phyloP scores from a whole-genome alignment of 1,139 yeast genomes.

The Yamadazyma oceani region DNA sequence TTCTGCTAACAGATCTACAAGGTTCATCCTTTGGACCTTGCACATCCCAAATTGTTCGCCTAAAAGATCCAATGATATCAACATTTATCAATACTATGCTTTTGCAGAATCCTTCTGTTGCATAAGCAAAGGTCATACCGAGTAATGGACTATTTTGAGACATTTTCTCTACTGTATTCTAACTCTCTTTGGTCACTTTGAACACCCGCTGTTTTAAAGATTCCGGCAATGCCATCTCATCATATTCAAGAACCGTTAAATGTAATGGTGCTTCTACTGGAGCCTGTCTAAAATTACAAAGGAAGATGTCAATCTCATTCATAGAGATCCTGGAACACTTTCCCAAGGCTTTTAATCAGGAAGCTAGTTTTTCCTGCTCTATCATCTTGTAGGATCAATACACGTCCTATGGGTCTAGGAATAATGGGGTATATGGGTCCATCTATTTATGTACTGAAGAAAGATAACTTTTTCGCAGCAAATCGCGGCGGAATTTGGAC shows the following conservation, averaged over 20 bases:
- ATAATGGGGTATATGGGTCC: too few species aligned
- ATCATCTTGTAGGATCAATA: too few species aligned
- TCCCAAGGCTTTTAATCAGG: constrained; percentile 12
- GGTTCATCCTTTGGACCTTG: constrained; percentile 8
- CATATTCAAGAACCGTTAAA: constrained; percentile 11
- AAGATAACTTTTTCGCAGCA: too few species aligned
- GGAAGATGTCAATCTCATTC: constrained; percentile 15
- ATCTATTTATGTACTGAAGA: too few species aligned
- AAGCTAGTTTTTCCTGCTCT: neutral
- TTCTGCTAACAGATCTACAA: constrained; percentile 13
- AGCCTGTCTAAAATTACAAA: constrained; percentile 11
- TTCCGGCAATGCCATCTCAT: constrained; percentile 13
- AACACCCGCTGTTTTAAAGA: constrained; percentile 10
- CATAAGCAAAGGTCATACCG: constrained; percentile 15
- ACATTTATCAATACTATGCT: constrained; percentile 9
- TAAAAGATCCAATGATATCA: constrained; percentile 16
- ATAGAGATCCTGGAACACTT: constrained; percentile 14
- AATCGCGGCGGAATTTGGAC: too few species aligned
- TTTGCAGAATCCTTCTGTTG: constrained; percentile 12
- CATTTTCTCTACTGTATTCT: constrained; percentile 12
- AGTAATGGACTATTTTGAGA: constrained; percentile 9
- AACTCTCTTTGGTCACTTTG: constrained; percentile 10
- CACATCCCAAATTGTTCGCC: constrained; percentile 16
- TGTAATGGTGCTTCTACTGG: constrained; percentile 9
- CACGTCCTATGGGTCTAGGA: too few species aligned